Conservation (phyloP, 2,329 filamentous ascomycete species). For the Penicillium sp. region DNA sequence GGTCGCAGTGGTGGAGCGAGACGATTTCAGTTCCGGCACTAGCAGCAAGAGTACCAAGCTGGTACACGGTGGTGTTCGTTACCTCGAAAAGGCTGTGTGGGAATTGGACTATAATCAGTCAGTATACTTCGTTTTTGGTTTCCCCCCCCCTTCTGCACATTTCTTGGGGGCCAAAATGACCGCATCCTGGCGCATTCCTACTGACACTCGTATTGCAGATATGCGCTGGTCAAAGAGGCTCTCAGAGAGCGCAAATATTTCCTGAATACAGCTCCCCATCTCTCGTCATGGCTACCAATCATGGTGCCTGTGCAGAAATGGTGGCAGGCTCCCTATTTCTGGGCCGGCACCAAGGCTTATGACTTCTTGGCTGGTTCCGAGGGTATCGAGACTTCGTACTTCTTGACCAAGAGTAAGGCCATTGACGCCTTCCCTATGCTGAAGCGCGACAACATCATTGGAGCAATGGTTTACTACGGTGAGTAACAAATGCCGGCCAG, state of each 20-base stretch:
- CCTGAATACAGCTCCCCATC: constrained; percentile 76
- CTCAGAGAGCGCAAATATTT: constrained; percentile 81
- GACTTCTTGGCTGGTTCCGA: constrained; percentile 82
- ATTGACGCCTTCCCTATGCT: constrained; percentile 87
- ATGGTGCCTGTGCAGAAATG: constrained; percentile 79
- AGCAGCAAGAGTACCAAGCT: constrained; percentile 87
- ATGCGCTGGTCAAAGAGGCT: constrained; percentile 76
- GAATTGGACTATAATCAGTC: constrained; percentile 80
- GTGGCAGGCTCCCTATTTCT: constrained; percentile 79
- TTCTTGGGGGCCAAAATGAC: not conserved
- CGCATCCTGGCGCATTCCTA: not conserved
- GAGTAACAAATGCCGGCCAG: constrained; percentile 16
- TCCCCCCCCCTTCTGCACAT: not conserved
- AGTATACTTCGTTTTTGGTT: constrained; percentile 18
- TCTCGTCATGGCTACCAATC: constrained; percentile 77
- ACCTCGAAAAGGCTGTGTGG: constrained; percentile 83
- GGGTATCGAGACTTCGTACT: constrained; percentile 86
- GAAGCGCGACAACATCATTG: constrained; percentile 73
- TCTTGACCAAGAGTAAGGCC: constrained; percentile 80
- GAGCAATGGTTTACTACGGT: constrained; percentile 84
- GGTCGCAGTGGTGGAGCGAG: constrained; percentile 77
- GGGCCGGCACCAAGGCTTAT: constrained; percentile 73
- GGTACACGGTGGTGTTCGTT: constrained; percentile 80
- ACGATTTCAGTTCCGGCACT: constrained; percentile 79
- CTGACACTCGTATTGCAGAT: constrained; percentile 29